Conservation (phyloP, 805 yeast species). For the Saccharomycopsis babjevae region DNA sequence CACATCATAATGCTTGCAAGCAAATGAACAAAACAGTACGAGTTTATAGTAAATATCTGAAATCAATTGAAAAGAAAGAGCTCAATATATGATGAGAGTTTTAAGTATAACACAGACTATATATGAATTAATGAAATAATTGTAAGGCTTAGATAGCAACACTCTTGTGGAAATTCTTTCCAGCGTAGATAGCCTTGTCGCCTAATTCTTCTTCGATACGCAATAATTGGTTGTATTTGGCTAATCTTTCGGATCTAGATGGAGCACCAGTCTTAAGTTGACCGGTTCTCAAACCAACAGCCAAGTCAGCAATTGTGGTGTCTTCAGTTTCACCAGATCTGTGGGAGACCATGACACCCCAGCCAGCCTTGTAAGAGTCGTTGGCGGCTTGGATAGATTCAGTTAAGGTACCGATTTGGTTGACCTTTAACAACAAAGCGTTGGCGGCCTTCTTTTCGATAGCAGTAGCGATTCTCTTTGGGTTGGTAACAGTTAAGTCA, state of each 20-base stretch:
- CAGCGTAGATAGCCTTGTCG: conserved; percentile 94
- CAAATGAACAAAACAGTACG: neutral
- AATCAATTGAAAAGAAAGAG: neutral
- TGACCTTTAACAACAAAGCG: conserved; percentile 92
- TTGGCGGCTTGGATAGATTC: conserved; percentile 97
- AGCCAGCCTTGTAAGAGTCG: conserved; percentile 88
- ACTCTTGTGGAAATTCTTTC: conserved; percentile 70
- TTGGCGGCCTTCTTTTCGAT: conserved; percentile 93
- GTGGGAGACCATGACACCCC: conserved; percentile 99
- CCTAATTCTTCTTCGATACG: conserved; percentile 99
- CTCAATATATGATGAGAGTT: neutral
- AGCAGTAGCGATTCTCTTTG: conserved; percentile 86
- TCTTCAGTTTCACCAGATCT: conserved; percentile 99
- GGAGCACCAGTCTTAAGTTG: conserved; percentile 99
- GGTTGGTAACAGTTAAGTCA: conserved; percentile 98
- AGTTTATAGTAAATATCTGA: neutral
- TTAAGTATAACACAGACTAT: neutral
- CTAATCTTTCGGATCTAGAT: conserved; percentile 99
- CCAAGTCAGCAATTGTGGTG: conserved; percentile 93
- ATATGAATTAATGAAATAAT: neutral
- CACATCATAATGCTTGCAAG: too few species aligned
- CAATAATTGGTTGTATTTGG: conserved; percentile 95
- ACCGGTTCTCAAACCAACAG: conserved; percentile 97
- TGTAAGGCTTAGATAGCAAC: conserved; percentile 24
- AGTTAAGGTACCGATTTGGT: conserved; percentile 95